Conservation (phyloP, 1,139 yeast species). For the Pichia sp. region DNA sequence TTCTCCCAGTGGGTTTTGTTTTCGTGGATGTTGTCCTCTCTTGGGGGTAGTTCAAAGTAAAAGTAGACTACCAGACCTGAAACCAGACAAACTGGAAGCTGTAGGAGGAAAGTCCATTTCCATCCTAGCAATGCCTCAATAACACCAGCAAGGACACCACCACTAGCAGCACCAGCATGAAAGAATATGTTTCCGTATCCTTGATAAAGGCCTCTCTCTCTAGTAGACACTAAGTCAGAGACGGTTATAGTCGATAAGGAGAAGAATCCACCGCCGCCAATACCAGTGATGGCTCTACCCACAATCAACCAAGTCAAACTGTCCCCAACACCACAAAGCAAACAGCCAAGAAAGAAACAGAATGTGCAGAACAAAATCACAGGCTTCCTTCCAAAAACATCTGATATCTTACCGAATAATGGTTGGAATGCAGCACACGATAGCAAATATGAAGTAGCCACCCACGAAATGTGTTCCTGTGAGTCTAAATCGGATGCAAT, state of each 20-base stretch:
- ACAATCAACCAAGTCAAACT: constrained; percentile 52
- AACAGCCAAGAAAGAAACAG: constrained; percentile 56
- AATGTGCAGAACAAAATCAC: constrained; percentile 45
- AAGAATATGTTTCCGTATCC: constrained; percentile 45
- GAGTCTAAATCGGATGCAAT: constrained; percentile 26
- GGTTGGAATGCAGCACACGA: constrained; percentile 64
- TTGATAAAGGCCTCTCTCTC: constrained; percentile 47
- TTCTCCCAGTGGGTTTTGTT: constrained; percentile 31
- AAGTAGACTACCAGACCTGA: constrained; percentile 34
- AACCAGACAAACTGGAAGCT: constrained; percentile 39
- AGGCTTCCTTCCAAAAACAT: constrained; percentile 37
- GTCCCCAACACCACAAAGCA: constrained; percentile 51
- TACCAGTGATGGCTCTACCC: constrained; percentile 47
- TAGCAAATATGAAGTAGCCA: constrained; percentile 37
- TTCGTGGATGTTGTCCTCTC: constrained; percentile 25
- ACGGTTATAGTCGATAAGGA: constrained; percentile 44
- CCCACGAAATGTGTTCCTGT: constrained; percentile 31
- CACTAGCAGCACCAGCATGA: constrained; percentile 46
- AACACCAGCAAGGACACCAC: constrained; percentile 48
- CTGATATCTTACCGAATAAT: constrained; percentile 66
- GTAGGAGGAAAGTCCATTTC: constrained; percentile 44
- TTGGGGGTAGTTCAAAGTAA: constrained; percentile 35
- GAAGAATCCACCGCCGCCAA: constrained; percentile 54
- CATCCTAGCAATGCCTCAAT: constrained; percentile 43
- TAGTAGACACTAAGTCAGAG: constrained; percentile 44